Base-by-base conservation (phyloP, 2,329 filamentous ascomycete species). In the Scedosporium boydii region DNA sequence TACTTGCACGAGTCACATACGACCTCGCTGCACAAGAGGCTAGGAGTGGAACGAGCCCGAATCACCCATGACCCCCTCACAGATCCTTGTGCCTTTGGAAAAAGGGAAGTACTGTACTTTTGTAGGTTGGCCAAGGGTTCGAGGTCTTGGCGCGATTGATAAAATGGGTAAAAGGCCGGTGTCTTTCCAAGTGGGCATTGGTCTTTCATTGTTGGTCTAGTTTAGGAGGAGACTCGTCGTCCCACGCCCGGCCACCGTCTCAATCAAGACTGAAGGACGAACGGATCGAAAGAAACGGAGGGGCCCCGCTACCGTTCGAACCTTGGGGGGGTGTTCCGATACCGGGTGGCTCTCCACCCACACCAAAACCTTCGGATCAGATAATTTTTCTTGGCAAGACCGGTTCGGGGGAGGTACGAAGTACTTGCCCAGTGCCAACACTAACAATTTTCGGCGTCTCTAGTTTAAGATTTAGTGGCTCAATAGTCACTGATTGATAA, bases 341-440 rank as follows among this genome's bases (percentile, higher is more conserved):
- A 60, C 44, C 59, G 59, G 59, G 44, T 38, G 44, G 44, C 10
- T 21, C n/a, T 6, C 23, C 44, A 38, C 14, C 16, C 16, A n/a
- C 12, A 18, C 18, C 44, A 41, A 12, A 29, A 9, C 67, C 29
- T 51, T 70, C 69, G 71, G 73, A 74, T 74, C 73, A 73, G 73
- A 74, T 74, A 74, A 74, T 70, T 69, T 66, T 68, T 7, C 62
- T 58, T 61, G 59, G 53, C 58, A 44, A 9, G 16, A 21, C n/a
- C 14, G 16, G 6, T 7, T 21, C 5, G 2, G 44, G 44, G 44
- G 44, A 4, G n/a, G 34, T 21, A 48, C 18, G n/a, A n/a, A 48
- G 6, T 48, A 21, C 16, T 18, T 48, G 4, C 6, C 16, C 6
- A 18, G 5, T 6, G 6, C 14, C 2, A 7, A 6, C 44, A 21